These are phyloP conservation scores for Blastobotrys aristatus DNA, from an alignment of 1,139 yeast species.

Conservation along the genomic window DNA sequence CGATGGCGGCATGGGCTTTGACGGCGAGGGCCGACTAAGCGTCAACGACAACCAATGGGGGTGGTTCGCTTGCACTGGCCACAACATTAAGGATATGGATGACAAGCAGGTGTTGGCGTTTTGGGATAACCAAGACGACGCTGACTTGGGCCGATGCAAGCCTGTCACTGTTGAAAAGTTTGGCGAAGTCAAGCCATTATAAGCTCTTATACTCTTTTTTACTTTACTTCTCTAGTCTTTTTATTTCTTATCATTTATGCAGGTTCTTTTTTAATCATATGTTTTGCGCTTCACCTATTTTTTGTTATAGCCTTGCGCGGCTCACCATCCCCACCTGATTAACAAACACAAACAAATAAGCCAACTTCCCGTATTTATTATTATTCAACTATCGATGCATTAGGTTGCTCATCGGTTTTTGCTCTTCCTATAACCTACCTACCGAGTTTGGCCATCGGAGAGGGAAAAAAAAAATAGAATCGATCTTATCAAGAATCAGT, in stretches of 20 bases:
- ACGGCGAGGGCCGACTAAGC: constrained; percentile 9
- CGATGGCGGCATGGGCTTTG: constrained; percentile 2
- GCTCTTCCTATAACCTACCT: too few relatives aligned
- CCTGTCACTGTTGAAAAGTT: constrained; percentile 1
- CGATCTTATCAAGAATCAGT: too few relatives aligned
- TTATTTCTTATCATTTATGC: background rate
- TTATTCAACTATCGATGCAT: too few relatives aligned
- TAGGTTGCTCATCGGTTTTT: too few relatives aligned
- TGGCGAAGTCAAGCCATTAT: background rate
- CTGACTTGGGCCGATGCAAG: background rate
- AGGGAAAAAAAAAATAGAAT: too few relatives aligned
- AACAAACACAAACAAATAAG: too few relatives aligned
- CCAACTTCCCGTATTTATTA: too few relatives aligned
- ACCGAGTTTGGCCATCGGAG: too few relatives aligned
- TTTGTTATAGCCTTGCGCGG: too few relatives aligned
- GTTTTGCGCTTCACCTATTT: too few relatives aligned
- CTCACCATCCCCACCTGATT: too few relatives aligned
- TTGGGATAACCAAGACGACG: constrained; percentile 3
- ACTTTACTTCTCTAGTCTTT: background rate
- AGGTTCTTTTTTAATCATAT: background rate
- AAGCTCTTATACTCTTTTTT: background rate
- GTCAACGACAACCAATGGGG: constrained; percentile 11
- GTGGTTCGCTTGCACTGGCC: constrained; percentile 7
- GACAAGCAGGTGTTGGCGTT: background rate
- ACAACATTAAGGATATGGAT: background rate